phyloP scores from a whole-genome alignment of 2,329 filamentous ascomycete genomes.

The Berkeleyomyces basicola region DNA sequence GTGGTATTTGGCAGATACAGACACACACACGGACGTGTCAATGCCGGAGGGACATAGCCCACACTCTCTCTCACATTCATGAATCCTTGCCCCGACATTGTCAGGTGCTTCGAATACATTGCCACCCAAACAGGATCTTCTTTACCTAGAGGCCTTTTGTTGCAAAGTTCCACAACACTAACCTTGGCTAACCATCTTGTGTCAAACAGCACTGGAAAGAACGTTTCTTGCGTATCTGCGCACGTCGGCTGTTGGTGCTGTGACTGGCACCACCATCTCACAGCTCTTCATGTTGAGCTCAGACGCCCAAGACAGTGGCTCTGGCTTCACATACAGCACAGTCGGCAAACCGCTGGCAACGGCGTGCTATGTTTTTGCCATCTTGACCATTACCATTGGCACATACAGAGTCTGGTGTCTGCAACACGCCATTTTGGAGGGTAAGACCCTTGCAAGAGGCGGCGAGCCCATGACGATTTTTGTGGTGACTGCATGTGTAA shows the following conservation, averaged over 20 bases:
- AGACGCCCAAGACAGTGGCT: constrained; percentile 18
- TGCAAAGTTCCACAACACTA: background rate
- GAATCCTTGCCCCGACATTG: background rate
- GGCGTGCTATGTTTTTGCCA: constrained; percentile 25
- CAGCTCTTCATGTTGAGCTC: constrained; percentile 45
- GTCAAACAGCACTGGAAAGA: constrained; percentile 46
- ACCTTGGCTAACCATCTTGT: background rate
- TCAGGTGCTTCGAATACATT: background rate
- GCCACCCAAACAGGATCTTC: background rate
- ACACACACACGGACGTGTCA: too few relatives aligned
- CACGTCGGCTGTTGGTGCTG: constrained; percentile 51
- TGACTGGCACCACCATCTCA: constrained; percentile 46
- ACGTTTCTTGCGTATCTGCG: constrained; percentile 60
- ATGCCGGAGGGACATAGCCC: background rate
- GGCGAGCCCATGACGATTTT: constrained; percentile 2
- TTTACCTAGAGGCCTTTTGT: background rate
- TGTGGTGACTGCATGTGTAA: constrained; percentile 1
- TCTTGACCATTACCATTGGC: constrained; percentile 22
- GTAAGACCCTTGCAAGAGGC: constrained; percentile 21
- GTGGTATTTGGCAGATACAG: background rate
- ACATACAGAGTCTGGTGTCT: constrained; percentile 20
- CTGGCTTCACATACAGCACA: constrained; percentile 38
- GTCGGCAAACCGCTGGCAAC: constrained; percentile 42
- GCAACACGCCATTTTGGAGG: constrained; percentile 19
- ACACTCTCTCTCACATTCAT: background rate